Evolutionary conservation across 306 rosid genomes (phyloP), one percentile per base, ranked within the genome.

Genomic region (Senna siamea): DNA sequence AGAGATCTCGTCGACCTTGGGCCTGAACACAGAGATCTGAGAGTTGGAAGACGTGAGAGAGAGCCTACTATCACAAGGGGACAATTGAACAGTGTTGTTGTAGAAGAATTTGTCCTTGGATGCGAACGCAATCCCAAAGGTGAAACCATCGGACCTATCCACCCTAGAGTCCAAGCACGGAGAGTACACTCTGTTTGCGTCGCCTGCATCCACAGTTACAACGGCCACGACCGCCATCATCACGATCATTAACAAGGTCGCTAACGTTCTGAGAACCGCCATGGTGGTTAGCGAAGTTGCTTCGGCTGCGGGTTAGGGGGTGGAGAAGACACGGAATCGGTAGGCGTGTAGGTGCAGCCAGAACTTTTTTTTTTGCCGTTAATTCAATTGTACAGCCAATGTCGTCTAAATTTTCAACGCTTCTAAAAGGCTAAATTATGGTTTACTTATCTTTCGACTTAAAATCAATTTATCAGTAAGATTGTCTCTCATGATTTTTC

Each of bases 1-100:
- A 13, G 98, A 86, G 84, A 93, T 93, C 91, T 93, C 92, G 20
- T 93, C 98, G 55, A 93, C 93, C 81, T 86, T 93, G 35, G 98
- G 97, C 67, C 98, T 84, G 79, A 91, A 93, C 66, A 90, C 40
- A 32, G 94, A 81, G 83, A 93, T 79, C 96, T 81, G 92, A 55
- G 97, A 72, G 53, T 81, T 88, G 46, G 82, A 69, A 70, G 32
- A 67, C 23, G 90, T 72, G 47, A 86, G 93, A n/a, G 80, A 35
- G 40, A 93, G 97, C 41, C 98, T 79, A 15, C 79, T 9, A 30
- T 93, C 97, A 57, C 98, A 93, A 0, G 98, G 98, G 20, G 98
- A 85, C 74, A 85, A 75, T 67, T 81, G 81, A 65, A 84, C 13
- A 26, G 40, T 83, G 37, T 65, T 72, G 74, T 78, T 58, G 69